Percentiles rank a stretch among this genome's conserved stretches.
These are phyloP conservation scores for Neurospora africana DNA, from an alignment of 495 filamentous ascomycete species.

Conservation along the genomic window DNA sequence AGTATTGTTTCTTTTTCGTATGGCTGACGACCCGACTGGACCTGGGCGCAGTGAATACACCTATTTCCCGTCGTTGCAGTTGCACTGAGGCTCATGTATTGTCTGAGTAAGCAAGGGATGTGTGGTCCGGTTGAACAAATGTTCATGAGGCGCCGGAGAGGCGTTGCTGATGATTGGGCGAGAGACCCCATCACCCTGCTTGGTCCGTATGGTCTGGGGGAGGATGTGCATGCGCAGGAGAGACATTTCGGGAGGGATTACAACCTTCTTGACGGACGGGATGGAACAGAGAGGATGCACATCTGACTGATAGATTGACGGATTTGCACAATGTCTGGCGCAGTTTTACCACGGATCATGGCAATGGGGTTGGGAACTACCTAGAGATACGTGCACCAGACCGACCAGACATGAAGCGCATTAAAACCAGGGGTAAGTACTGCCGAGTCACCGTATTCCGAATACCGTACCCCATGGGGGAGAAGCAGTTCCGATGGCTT, in stretches of 20 bases:
- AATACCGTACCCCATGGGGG: neutral
- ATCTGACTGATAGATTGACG: neutral
- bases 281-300: neutral
- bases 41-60: neutral
- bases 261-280: neutral
- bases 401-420: neutral
- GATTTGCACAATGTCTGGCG: neutral
- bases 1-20: neutral
- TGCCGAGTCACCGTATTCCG: neutral
- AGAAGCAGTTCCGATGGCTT: neutral
- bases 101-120: neutral
- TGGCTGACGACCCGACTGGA: neutral
- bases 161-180: neutral
- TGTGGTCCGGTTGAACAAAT: neutral
- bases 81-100: neutral
- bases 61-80: neutral
- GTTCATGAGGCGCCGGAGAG: neutral
- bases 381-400: too few relatives aligned
- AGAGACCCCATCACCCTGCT: neutral
- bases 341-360: neutral
- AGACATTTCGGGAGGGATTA: neutral
- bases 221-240: neutral
- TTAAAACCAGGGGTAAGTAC: neutral
- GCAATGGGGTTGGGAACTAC: neutral
- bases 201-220: neutral